phyloP scores from a whole-genome alignment of 2,329 filamentous ascomycete species.

The Tolypocladium ophioglossoides region DNA sequence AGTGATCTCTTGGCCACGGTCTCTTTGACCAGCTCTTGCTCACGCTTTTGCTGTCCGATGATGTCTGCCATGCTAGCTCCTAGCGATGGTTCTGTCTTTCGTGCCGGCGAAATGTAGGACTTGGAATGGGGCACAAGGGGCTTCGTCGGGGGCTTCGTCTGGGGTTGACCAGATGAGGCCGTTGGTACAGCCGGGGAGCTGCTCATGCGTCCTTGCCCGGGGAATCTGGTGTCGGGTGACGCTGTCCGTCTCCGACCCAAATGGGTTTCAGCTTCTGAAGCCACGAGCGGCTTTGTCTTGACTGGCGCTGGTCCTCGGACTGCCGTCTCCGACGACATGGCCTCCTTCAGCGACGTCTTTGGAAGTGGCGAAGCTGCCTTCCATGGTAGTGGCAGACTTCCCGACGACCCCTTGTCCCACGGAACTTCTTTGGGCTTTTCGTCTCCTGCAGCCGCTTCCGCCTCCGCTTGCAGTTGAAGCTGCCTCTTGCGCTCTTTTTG shows the following conservation, averaged over 20 bases:
- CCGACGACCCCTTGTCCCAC: slow-evolving; percentile 31
- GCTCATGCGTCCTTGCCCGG: slow-evolving; percentile 40
- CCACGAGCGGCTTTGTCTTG: slow-evolving; percentile 30
- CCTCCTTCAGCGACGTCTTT: slow-evolving; percentile 40
- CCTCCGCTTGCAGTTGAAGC: slow-evolving; percentile 52
- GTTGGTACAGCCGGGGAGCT: slow-evolving; percentile 18
- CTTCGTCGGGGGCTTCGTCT: slow-evolving; percentile 31
- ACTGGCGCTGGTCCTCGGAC: slow-evolving; percentile 16
- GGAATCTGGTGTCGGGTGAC: slow-evolving; percentile 52
- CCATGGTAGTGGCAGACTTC: slow-evolving; percentile 51
- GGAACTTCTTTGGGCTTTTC: slow-evolving; percentile 22
- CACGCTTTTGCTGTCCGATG: slow-evolving; percentile 72
- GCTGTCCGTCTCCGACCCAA: slow-evolving; percentile 37
- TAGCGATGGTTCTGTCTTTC: slow-evolving; percentile 50
- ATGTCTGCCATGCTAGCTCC: slow-evolving; percentile 80
- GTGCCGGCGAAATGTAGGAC: slow-evolving; percentile 45
- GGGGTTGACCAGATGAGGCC: slow-evolving; percentile 16
- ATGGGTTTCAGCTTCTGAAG: slow-evolving; percentile 28
- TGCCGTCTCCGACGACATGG: slow-evolving; percentile 24
- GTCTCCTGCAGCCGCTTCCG: slow-evolving; percentile 28
- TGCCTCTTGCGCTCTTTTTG: slow-evolving; percentile 88
- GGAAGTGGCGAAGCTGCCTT: slow-evolving; percentile 41
- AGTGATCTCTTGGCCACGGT: slow-evolving; percentile 80
- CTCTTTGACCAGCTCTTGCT: slow-evolving; percentile 74
- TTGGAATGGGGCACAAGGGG: slow-evolving; percentile 49